Percentiles rank a stretch among this genome's conserved stretches.
phyloP scores from a whole-genome alignment of 805 yeast species.

The Tetrapisispora nanseiensis region DNA sequence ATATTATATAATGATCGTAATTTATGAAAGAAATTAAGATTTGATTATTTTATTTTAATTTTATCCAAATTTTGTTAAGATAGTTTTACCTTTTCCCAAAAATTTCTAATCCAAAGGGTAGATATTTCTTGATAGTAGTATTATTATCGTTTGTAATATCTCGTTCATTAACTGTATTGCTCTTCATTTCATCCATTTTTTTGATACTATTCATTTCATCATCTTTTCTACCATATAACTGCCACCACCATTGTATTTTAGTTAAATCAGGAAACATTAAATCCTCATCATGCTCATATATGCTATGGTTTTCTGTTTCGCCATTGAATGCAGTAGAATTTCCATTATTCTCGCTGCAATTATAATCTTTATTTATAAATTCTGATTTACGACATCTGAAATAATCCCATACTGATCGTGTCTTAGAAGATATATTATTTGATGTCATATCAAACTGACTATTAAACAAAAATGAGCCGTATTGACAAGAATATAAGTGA shows the following conservation, averaged over 20 bases:
- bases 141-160: not conserved
- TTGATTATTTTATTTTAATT: not conserved
- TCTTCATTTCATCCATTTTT: not conserved
- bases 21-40: not conserved
- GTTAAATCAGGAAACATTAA: slow-evolving; percentile 42
- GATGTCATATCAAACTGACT: slow-evolving; percentile 53
- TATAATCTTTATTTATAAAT: slow-evolving; percentile 47
- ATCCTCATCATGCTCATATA: slow-evolving; percentile 20
- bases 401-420: slow-evolving; percentile 89
- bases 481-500: slow-evolving; percentile 88
- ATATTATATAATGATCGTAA: not conserved
- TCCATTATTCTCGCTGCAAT: no score
- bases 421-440: slow-evolving; percentile 35
- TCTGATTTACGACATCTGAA: slow-evolving; percentile 67
- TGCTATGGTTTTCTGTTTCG: slow-evolving; percentile 11
- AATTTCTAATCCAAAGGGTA: slow-evolving; percentile 16
- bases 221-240: slow-evolving; percentile 66
- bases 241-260: slow-evolving; percentile 78
- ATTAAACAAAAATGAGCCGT: slow-evolving; percentile 80
- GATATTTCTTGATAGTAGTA: not conserved
- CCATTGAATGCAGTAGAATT: no score
- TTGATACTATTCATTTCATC: slow-evolving; percentile 45
- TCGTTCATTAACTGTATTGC: no score
- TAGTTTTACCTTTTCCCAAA: slow-evolving; percentile 9
- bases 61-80: not conserved